Base-by-base conservation (phyloP, 345 rosid genomes). In the Carallia pectinifolia region DNA sequence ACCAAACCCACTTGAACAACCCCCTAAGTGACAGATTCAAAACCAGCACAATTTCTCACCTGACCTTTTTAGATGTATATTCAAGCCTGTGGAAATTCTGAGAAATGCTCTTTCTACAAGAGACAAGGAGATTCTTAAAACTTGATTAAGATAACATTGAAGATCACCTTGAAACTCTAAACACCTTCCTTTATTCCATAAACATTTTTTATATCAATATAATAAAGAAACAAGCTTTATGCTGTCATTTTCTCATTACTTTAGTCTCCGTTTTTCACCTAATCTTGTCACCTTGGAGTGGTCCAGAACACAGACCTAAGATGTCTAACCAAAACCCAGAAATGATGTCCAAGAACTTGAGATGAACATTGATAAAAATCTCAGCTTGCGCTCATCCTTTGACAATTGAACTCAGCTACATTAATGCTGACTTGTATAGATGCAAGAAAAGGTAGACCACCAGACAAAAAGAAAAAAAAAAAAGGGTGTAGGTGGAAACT, bases 151-250 rank as follows among this genome's bases (percentile, higher is more conserved):
- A 64, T 44, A 64, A 77, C 34, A 33, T 33, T 40, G 0, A 55
- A 67, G 15, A 71, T 56, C 65, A 17, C 75, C 74, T 80, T 13
- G 82, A 69, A 74, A 62, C 50, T 63, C 75, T 69, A 74, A 71
- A 79, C 63, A 1, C 65, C 50, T 39, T 53, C 67, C 74, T 78
- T 71, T 79, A 68, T 76, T 55, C 47, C 53, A 18, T 58, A 33
- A 47, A 77, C 73, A 23, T 48, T 50, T 65, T 47, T 13, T 39
- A 61, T 6, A 75, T 61, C 75, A 33, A 33, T 74, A 75, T 79
- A 71, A 39, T 78, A 48, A n/a, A 30, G 64, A 58, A 68, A 58
- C 67, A 71, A 36, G 60, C 71, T 76, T 66, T 74, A 38, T 68
- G 39, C 23, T 23, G 23, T 23, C 23, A 23, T 23, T 23, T 52